These are phyloP conservation scores for Aspergillus proliferans DNA, from an alignment of 2,329 filamentous ascomycete genomes.

Conservation along the genomic window DNA sequence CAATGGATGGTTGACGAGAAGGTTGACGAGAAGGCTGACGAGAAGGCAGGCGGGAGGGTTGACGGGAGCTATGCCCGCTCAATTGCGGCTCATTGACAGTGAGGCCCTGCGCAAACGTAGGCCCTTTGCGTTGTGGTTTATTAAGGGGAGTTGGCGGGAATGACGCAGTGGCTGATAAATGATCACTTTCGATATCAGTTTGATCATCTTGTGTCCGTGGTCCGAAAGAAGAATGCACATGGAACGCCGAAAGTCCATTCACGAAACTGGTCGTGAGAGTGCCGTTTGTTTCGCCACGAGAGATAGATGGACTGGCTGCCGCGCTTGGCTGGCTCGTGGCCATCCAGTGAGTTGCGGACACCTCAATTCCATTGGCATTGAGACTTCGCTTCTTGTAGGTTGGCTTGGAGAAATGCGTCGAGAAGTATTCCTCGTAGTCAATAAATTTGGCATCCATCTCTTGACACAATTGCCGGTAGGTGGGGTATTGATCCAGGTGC, in stretches of 20 bases:
- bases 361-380: constrained; percentile 24
- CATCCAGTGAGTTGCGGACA: constrained; percentile 20
- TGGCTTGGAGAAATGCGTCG: constrained; percentile 23
- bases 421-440: constrained; percentile 37
- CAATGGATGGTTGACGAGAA: not conserved
- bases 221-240: constrained; percentile 19
- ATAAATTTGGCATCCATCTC: constrained; percentile 20
- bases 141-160: constrained; percentile 1
- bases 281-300: constrained; percentile 1
- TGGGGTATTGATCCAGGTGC: constrained; percentile 31
- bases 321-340: constrained; percentile 2
- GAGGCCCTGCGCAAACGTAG: not conserved
- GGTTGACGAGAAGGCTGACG: not conserved
- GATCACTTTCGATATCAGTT: constrained; percentile 9
- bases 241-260: constrained; percentile 17
- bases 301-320: constrained; percentile 1
- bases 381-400: constrained; percentile 33
- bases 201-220: constrained; percentile 4
- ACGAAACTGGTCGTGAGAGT: constrained; percentile 24
- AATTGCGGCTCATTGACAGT: not conserved
- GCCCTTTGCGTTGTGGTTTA: not conserved
- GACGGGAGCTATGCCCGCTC: not conserved
- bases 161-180: constrained; percentile 4
- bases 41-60: too few species aligned
- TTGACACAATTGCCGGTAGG: constrained; percentile 24